Evolutionary conservation across 441 rosid species (phyloP).

Genomic region (Metrosideros polymorpha): DNA sequence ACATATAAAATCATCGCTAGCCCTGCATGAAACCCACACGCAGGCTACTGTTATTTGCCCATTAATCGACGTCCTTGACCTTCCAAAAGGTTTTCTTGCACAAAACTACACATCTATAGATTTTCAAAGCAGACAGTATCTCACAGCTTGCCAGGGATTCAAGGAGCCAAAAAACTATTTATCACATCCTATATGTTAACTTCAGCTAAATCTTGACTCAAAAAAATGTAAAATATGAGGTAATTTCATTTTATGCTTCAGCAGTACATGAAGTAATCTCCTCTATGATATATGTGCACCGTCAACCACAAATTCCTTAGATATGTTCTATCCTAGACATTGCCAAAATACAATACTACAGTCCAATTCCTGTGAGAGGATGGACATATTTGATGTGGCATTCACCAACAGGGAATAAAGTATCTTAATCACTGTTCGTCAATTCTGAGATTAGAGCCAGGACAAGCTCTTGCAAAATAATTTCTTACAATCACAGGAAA

Average conservation of each 20-base stretch:
- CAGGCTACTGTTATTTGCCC: neutral
- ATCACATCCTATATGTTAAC: neutral
- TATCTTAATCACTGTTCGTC: neutral
- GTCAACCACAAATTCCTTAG: neutral
- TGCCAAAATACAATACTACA: neutral
- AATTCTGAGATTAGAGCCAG: neutral
- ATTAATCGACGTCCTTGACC: neutral
- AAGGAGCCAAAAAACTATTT: neutral
- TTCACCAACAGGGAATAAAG: neutral
- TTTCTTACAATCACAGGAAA: neutral
- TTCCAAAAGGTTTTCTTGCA: neutral
- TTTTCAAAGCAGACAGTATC: neutral
- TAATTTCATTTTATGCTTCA: neutral
- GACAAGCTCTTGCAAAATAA: neutral
- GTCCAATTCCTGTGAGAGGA: neutral
- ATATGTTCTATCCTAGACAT: neutral
- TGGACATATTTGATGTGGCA: neutral
- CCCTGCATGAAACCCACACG: neutral
- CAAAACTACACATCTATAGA: neutral
- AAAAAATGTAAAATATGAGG: neutral
- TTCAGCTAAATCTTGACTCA: neutral
- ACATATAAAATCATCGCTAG: neutral
- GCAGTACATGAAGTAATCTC: neutral
- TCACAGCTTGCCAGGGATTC: neutral
- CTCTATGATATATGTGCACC: neutral